Conservation (phyloP, 768 basidiomycete species). For the Termitomyces sp. region DNA sequence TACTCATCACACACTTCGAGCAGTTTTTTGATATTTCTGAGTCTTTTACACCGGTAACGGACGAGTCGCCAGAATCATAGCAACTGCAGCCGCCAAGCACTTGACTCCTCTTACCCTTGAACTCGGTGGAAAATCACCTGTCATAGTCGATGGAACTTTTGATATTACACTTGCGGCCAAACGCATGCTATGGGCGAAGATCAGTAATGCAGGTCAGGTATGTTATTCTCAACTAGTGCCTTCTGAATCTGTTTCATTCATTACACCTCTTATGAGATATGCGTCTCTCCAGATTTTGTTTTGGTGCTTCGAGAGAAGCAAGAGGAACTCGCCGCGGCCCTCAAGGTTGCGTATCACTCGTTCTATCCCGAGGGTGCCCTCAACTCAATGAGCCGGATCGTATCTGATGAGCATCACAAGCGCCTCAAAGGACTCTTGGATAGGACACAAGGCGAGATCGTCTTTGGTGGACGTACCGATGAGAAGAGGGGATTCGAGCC, state of each 20-base stretch:
- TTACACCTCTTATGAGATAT: slow-evolving; percentile 47
- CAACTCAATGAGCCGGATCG: slow-evolving; percentile 45
- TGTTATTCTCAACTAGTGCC: not conserved
- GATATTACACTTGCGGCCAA: slow-evolving; percentile 46
- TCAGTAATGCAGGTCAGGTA: slow-evolving; percentile 63
- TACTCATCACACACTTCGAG: not conserved
- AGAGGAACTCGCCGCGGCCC: slow-evolving; percentile 40
- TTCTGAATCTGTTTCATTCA: not conserved
- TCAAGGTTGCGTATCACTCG: slow-evolving; percentile 37
- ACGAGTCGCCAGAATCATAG: slow-evolving; percentile 43
- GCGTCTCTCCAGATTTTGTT: slow-evolving; percentile 53
- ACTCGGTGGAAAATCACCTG: slow-evolving; percentile 50
- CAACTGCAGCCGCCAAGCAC: slow-evolving; percentile 49
- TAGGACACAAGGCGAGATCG: slow-evolving; percentile 52
- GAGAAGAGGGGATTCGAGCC: slow-evolving; percentile 50
- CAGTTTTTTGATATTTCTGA: not conserved
- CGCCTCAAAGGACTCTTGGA: slow-evolving; percentile 50
- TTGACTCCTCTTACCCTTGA: slow-evolving; percentile 56
- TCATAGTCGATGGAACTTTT: slow-evolving; percentile 34
- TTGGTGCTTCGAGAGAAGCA: slow-evolving; percentile 37
- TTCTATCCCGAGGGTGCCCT: slow-evolving; percentile 58
- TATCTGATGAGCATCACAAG: slow-evolving; percentile 49
- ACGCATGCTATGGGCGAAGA: slow-evolving; percentile 67
- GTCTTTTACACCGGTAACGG: slow-evolving; percentile 48
- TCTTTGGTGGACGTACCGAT: slow-evolving; percentile 47